Conservation (phyloP, 306 rosid species). For the Gynostemma pentaphyllum region DNA sequence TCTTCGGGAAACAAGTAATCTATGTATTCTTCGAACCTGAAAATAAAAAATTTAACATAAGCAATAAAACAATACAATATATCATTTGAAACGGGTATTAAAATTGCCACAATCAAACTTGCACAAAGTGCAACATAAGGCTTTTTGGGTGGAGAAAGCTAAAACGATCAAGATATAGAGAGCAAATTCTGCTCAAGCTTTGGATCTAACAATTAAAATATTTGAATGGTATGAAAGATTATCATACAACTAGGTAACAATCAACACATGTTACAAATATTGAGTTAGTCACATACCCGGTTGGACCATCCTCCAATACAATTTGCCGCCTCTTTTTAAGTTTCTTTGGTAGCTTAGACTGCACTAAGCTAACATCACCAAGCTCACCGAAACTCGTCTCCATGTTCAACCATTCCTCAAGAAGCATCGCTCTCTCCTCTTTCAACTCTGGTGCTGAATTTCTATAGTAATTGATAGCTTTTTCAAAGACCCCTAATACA, state of each 20-base stretch:
- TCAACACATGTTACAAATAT: not conserved
- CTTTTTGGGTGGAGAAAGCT: not conserved
- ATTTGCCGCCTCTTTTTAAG: conserved; percentile 79
- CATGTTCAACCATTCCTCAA: conserved; percentile 88
- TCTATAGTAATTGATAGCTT: conserved; percentile 63
- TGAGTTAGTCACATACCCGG: conserved; percentile 42
- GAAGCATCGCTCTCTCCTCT: conserved; percentile 87
- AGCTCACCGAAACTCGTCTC: conserved; percentile 56
- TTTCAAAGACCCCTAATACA: conserved; percentile 71
- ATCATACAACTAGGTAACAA: not conserved
- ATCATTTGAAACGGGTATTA: not conserved
- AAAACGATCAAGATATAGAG: not conserved
- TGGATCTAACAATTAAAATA: no score
- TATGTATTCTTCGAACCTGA: conserved; percentile 75
- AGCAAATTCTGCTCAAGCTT: not conserved
- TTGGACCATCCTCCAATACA: conserved; percentile 58
- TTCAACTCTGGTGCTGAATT: conserved; percentile 82
- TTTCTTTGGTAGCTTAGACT: conserved; percentile 80
- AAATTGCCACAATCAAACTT: not conserved
- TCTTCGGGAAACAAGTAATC: conserved; percentile 83
- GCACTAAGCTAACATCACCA: conserved; percentile 72
- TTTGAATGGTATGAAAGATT: not conserved
- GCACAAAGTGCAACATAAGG: not conserved
- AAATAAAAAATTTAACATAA: conserved; percentile 16
- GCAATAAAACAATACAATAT: conserved; percentile 3